Evolutionary conservation across 805 yeast species (phyloP).

Genomic region (Pichia gijzeniarum): DNA sequence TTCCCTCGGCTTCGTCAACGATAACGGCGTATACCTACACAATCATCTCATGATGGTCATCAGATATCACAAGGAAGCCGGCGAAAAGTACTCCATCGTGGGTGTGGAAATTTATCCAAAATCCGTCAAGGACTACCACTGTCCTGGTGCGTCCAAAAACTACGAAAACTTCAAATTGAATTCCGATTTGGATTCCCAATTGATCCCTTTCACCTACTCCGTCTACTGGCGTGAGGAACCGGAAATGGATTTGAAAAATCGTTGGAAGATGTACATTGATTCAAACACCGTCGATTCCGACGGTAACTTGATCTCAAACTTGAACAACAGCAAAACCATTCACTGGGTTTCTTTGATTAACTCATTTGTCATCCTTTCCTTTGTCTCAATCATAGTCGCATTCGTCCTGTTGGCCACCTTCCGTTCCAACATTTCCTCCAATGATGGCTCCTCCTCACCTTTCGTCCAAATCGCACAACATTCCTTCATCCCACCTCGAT

Average conservation of each 20-base stretch:
- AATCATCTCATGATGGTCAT: conserved; percentile 80
- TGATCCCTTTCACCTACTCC: conserved; percentile 75
- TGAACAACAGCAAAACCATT: conserved; percentile 42
- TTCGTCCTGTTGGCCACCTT: conserved; percentile 54
- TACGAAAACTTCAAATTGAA: conserved; percentile 52
- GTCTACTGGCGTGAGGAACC: conserved; percentile 85
- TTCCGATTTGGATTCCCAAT: conserved; percentile 33
- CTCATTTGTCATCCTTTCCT: conserved; percentile 56
- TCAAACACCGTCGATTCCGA: conserved; percentile 28
- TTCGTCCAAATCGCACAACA: conserved; percentile 13
- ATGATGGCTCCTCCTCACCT: too few species aligned
- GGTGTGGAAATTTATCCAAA: conserved; percentile 89
- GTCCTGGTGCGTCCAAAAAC: conserved; percentile 69
- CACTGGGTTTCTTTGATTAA: conserved; percentile 78
- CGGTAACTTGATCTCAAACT: conserved; percentile 2
- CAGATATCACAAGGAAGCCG: conserved; percentile 52
- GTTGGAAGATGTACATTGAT: conserved; percentile 61
- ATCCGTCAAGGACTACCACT: conserved; percentile 57
- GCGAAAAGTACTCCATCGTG: conserved; percentile 53
- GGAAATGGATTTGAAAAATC: conserved; percentile 52
- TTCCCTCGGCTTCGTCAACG: conserved; percentile 66
- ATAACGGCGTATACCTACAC: conserved; percentile 57
- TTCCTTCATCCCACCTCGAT: conserved; percentile 42
- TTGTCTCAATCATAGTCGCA: conserved; percentile 60
- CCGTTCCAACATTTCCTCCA: too few species aligned